A percentile compares a stretch with the other conserved stretches of the same genome.
These are phyloP conservation scores for Rhynchosporium agropyri DNA, from an alignment of 2,329 filamentous ascomycete genomes.

Conservation along the genomic window DNA sequence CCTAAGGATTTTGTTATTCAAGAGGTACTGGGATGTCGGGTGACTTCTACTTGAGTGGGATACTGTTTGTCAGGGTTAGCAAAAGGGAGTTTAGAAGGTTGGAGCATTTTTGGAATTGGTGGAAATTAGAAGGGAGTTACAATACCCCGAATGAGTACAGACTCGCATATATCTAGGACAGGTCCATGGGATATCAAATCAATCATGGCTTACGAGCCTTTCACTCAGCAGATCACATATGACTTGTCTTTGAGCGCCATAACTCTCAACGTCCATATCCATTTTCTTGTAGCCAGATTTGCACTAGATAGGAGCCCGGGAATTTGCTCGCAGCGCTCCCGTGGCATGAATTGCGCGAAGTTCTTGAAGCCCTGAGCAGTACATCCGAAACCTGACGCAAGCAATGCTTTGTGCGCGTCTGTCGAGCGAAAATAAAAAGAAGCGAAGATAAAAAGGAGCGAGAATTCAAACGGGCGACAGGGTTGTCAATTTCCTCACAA, in stretches of 20 bases:
- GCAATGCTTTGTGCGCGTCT: too few relatives aligned
- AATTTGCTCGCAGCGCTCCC: conserved; percentile 28
- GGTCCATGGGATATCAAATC: neutral
- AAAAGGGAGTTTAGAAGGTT: neutral
- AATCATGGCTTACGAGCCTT: neutral
- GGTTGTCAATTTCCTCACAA: too few relatives aligned
- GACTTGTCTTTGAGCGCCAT: conserved; percentile 4
- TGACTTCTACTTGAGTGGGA: neutral
- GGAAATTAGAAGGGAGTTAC: too few relatives aligned
- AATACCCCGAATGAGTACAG: neutral
- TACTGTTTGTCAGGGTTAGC: neutral
- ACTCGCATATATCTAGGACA: neutral
- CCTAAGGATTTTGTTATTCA: neutral
- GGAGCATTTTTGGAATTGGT: conserved; percentile 9
- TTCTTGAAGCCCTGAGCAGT: too few relatives aligned
- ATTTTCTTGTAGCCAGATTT: conserved; percentile 35
- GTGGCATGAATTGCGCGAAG: conserved; percentile 26
- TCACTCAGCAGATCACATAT: neutral
- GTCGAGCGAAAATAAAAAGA: too few relatives aligned
- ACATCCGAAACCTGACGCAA: too few relatives aligned
- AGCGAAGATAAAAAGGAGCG: too few relatives aligned
- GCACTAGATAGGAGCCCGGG: conserved; percentile 35
- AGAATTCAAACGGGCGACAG: too few relatives aligned
- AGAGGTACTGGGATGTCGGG: neutral
- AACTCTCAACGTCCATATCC: conserved; percentile 33